Percentiles rank a stretch among this genome's conserved stretches.
These are phyloP conservation scores for Ilex paraguariensis DNA, from an alignment of 305 asterid genomes.

Conservation along the genomic window DNA sequence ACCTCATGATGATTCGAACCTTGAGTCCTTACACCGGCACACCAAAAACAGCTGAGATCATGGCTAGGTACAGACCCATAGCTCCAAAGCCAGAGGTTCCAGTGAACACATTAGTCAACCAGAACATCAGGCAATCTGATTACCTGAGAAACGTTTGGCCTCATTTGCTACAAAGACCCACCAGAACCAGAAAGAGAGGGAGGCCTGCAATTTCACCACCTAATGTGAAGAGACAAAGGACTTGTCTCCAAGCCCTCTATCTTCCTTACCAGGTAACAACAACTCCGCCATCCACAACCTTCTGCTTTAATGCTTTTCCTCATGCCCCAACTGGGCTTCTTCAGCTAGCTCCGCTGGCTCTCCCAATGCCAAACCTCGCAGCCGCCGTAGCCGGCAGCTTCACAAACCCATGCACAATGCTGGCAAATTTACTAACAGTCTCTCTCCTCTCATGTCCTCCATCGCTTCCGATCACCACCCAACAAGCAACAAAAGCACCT, in stretches of 20 bases:
- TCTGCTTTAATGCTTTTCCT: slow-evolving; percentile 38
- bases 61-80: slow-evolving; percentile 85
- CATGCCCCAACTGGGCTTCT: slow-evolving; percentile 23
- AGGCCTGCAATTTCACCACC: slow-evolving; percentile 60
- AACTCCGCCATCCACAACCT: slow-evolving; percentile 21
- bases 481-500: background rate
- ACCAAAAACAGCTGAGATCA: slow-evolving; percentile 77
- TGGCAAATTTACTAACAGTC: slow-evolving; percentile 41
- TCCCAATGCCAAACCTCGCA: slow-evolving; percentile 20
- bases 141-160: slow-evolving; percentile 83
- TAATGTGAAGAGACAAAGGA: slow-evolving; percentile 38
- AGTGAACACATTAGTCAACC: slow-evolving; percentile 27
- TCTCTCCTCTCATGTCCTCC: slow-evolving; percentile 32
- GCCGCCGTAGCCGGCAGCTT: slow-evolving; percentile 34
- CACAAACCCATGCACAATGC: slow-evolving; percentile 40
- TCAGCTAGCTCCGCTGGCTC: slow-evolving; percentile 14
- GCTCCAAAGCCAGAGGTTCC: slow-evolving; percentile 80
- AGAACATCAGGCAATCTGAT: slow-evolving; percentile 57
- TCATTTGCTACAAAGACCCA: slow-evolving; percentile 78
- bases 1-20: slow-evolving; percentile 54
- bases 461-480: background rate
- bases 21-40: slow-evolving; percentile 45
- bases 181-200: slow-evolving; percentile 83
- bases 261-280: slow-evolving; percentile 27
- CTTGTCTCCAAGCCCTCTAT: slow-evolving; percentile 43